phyloP scores from a whole-genome alignment of 768 basidiomycete genomes.

The Phanerochaete carnosa region DNA sequence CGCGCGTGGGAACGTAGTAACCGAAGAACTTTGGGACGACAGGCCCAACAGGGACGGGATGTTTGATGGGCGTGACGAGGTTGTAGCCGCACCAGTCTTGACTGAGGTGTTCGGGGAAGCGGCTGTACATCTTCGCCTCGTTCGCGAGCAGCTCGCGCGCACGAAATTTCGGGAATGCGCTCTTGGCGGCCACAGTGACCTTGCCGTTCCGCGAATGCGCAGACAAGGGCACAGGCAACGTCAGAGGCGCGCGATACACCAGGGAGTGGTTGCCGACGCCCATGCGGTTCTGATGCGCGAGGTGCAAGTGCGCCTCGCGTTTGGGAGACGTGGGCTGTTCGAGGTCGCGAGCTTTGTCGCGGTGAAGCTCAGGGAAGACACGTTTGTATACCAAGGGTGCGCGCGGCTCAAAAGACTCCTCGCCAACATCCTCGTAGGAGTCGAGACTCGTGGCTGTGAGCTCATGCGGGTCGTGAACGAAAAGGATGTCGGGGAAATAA shows the following conservation, averaged over 20 bases:
- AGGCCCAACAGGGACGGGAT: slow-evolving; percentile 46
- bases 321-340: neutral
- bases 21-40: slow-evolving; percentile 66
- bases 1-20: slow-evolving; percentile 39
- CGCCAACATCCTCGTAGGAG: neutral
- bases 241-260: slow-evolving; percentile 49
- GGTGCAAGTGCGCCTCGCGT: slow-evolving; percentile 42
- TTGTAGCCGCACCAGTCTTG: slow-evolving; percentile 51
- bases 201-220: slow-evolving; percentile 19
- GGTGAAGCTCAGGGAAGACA: slow-evolving; percentile 5
- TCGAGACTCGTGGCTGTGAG: neutral
- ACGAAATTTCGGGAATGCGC: slow-evolving; percentile 3
- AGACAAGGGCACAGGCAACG: slow-evolving; percentile 37
- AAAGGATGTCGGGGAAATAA: slow-evolving; percentile 23
- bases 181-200: slow-evolving; percentile 29
- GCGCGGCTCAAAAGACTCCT: too few species aligned
- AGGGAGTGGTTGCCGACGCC: slow-evolving; percentile 53
- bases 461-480: slow-evolving; percentile 20
- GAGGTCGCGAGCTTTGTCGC: neutral
- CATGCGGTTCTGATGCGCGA: slow-evolving; percentile 33
- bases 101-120: slow-evolving; percentile 42
- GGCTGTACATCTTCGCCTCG: slow-evolving; percentile 44
- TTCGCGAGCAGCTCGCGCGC: slow-evolving; percentile 21
- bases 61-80: slow-evolving; percentile 35
- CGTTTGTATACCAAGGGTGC: slow-evolving; percentile 18